Percentiles rank a stretch among this genome's conserved stretches.
These are phyloP conservation scores for Xylaria telfairii DNA, from an alignment of 495 filamentous ascomycete genomes.

Conservation along the genomic window DNA sequence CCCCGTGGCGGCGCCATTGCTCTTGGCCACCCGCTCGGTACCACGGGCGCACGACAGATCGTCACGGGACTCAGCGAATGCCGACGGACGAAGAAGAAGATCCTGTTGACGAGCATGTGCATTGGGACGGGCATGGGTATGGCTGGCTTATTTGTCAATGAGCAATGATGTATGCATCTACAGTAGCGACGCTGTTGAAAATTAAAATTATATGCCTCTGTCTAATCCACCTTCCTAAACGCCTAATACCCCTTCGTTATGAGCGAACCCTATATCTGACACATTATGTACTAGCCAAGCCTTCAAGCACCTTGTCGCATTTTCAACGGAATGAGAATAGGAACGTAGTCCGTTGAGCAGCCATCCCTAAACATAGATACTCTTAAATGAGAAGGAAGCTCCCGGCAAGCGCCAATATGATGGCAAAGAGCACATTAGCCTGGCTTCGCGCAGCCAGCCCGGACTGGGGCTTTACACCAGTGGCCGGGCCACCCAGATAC, in stretches of 20 bases:
- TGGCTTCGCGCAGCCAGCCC: neutral
- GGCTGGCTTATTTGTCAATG: slow-evolving; percentile 85
- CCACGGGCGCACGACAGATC: slow-evolving; percentile 81
- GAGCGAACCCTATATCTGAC: slow-evolving; percentile 7
- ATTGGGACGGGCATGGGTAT: slow-evolving; percentile 83
- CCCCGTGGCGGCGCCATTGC: slow-evolving; percentile 80
- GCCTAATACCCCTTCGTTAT: slow-evolving; percentile 13
- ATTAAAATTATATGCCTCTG: neutral
- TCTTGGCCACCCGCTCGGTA: slow-evolving; percentile 81
- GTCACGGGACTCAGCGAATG: slow-evolving; percentile 85
- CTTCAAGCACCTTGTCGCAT: neutral
- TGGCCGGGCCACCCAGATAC: slow-evolving; percentile 66
- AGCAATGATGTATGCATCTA: slow-evolving; percentile 56
- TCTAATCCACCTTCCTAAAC: slow-evolving; percentile 15
- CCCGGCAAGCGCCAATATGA: slow-evolving; percentile 18
- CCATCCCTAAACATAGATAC: neutral
- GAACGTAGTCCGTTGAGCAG: neutral
- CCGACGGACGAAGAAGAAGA: slow-evolving; percentile 78
- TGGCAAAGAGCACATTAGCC: neutral
- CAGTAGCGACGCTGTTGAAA: neutral
- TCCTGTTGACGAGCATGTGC: slow-evolving; percentile 86
- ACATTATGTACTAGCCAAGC: neutral
- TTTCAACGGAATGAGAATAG: neutral
- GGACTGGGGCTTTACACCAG: slow-evolving; percentile 49
- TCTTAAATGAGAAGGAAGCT: slow-evolving; percentile 1